Evolutionary conservation across 2,329 filamentous ascomycete species (phyloP), one percentile per base, ranked within the genome.

Genomic region (Polytolypa hystricis): DNA sequence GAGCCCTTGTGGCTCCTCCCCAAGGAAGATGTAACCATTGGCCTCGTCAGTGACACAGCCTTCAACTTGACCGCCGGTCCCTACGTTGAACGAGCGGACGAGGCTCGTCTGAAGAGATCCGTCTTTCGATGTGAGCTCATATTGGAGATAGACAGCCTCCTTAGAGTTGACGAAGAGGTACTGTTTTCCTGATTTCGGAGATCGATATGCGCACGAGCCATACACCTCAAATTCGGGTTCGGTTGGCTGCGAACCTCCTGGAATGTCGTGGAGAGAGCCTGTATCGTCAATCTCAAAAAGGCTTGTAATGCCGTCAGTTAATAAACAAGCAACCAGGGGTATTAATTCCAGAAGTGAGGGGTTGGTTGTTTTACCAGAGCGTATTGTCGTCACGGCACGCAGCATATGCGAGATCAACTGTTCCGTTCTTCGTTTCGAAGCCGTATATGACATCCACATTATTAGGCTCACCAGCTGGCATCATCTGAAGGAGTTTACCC

Each of bases 151-250:
- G n/a, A 65, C 55, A 1, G 69, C 65, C 0, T 66, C 61, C 43
- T 73, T 73, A 34, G 66, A 64, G 44, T 73, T 73, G 41, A 72
- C 68, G 35, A 73, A 73, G 15, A 73, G 61, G 38, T 71, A 71
- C 26, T 71, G 65, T 44, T 66, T 70, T 16, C 59, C 61, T 0
- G 61, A 64, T 20, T 50, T 64, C 4, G 49, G 56, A 1, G 70
- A 73, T 10, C 52, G 64, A 49, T 72, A 73, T 17, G 61, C 62
- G 42, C 65, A 73, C 5, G 69, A 73, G 11, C 69, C 70, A 46
- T 73, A 72, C 28, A 70, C 65, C 1, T 57, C 54, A 43, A 66
- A 71, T 40, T 62, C 60, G 1, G 61, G 49, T 2, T 64, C 59
- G 0, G 64, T 63, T 0, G 64, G 55, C n/a, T 73, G 69, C 5